These are phyloP conservation scores for Plasmodium malariae DNA, from an alignment of 169 alveolate genomes.

Conservation along the genomic window DNA sequence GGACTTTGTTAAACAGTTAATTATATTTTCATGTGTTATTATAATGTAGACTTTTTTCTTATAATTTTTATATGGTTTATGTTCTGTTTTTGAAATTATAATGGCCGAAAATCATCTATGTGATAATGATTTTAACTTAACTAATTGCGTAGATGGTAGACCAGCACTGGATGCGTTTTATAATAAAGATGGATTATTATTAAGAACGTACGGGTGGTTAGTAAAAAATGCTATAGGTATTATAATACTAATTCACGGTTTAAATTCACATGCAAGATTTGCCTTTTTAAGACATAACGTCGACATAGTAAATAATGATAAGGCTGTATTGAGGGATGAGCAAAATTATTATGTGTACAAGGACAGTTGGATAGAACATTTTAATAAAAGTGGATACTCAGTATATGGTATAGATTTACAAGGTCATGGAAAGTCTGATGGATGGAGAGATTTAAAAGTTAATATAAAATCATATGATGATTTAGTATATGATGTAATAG, in stretches of 20 bases:
- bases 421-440: constrained; percentile 3
- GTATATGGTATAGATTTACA: constrained; percentile 10
- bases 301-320: neutral
- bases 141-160: constrained; percentile 47
- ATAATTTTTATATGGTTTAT: too few relatives aligned
- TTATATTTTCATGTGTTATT: too few relatives aligned
- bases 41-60: too few relatives aligned
- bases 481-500: neutral
- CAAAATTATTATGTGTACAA: neutral
- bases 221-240: constrained; percentile 23
- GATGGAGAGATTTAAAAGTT: neutral
- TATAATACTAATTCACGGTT: neutral
- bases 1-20: too few relatives aligned
- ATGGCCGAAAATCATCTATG: too few relatives aligned
- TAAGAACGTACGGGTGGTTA: constrained; percentile 70
- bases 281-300: neutral
- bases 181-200: constrained; percentile 71
- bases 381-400: neutral
- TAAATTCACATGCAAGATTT: neutral
- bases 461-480: neutral
- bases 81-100: too few relatives aligned
- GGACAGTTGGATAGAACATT: neutral
- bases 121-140: too few relatives aligned
- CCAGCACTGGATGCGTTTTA: constrained; percentile 65
- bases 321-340: neutral